Evolutionary conservation across 768 basidiomycete species (phyloP).

Genomic region (Daedaleopsis nitida): DNA sequence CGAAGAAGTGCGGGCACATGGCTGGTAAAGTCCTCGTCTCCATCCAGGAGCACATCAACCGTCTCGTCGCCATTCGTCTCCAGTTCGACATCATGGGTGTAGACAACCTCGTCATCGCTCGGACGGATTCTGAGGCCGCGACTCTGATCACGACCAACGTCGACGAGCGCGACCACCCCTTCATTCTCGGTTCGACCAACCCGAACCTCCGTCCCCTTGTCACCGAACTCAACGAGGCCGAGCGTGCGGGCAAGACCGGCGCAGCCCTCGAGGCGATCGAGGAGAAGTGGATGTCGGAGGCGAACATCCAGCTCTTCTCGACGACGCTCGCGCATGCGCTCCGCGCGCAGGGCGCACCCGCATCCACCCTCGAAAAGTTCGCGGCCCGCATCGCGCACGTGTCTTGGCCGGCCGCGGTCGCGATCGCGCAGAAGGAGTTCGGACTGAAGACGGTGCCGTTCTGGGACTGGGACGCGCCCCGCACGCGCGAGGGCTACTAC

Average conservation of each 20-base stretch:
- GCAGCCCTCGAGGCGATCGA: constrained; percentile 84
- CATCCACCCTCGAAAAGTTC: constrained; percentile 61
- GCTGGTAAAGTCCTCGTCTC: constrained; percentile 97
- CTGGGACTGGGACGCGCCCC: constrained; percentile 95
- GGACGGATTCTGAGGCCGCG: constrained; percentile 97
- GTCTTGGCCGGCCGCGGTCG: constrained; percentile 69
- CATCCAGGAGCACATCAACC: constrained; percentile 96
- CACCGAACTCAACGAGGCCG: constrained; percentile 81
- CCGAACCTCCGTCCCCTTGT: constrained; percentile 68
- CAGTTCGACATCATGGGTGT: constrained; percentile 99
- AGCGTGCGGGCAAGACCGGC: constrained; percentile 77
- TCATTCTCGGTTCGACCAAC: constrained; percentile 93
- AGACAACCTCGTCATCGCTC: constrained; percentile 88
- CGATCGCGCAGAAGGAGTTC: constrained; percentile 79
- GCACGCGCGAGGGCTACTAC: constrained; percentile 96
- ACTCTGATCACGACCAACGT: constrained; percentile 97
- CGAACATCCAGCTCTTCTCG: constrained; percentile 80
- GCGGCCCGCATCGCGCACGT: constrained; percentile 59
- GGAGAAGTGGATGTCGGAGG: constrained; percentile 81
- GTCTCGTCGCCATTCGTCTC: constrained; percentile 93
- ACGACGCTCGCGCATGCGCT: constrained; percentile 69
- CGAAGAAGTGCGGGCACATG: constrained; percentile 96
- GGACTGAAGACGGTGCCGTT: constrained; percentile 73
- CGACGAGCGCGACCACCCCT: constrained; percentile 95
- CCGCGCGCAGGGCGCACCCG: constrained; percentile 53